Conservation (phyloP, 1,139 yeast genomes). For the Yamadazyma oceani region DNA sequence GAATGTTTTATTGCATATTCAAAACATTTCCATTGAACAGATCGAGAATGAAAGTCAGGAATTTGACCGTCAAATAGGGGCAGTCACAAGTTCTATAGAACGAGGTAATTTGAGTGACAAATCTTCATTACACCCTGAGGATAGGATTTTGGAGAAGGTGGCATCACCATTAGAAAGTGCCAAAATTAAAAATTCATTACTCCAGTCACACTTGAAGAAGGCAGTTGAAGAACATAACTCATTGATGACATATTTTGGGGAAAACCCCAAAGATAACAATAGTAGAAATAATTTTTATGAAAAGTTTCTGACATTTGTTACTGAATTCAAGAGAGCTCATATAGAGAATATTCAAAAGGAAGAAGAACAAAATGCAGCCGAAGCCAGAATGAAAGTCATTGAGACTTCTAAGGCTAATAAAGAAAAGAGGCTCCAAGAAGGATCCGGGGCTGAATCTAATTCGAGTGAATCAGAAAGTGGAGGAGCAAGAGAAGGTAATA, state of each 20-base stretch:
- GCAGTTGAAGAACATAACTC: constrained; percentile 56
- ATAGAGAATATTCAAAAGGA: constrained; percentile 48
- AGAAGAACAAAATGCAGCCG: constrained; percentile 45
- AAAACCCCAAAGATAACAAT: constrained; percentile 59
- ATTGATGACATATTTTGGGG: constrained; percentile 82
- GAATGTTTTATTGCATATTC: constrained; percentile 56
- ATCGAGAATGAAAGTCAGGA: constrained; percentile 70
- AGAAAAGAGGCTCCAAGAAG: constrained; percentile 9
- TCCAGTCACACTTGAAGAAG: constrained; percentile 55
- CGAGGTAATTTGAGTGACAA: constrained; percentile 77
- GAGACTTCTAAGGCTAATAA: constrained; percentile 24
- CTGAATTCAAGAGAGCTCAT: constrained; percentile 46
- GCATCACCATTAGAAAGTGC: constrained; percentile 61
- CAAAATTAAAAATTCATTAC: constrained; percentile 52
- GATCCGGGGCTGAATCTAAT: constrained; percentile 3
- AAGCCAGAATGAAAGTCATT: constrained; percentile 35
- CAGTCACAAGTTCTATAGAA: constrained; percentile 55
- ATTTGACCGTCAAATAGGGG: constrained; percentile 53
- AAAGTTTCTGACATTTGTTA: constrained; percentile 38
- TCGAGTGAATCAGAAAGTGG: neutral
- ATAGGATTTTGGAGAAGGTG: constrained; percentile 52
- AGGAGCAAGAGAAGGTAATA: constrained; percentile 8
- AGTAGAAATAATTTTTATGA: constrained; percentile 39
- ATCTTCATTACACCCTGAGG: constrained; percentile 72
- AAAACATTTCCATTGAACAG: constrained; percentile 76